These are phyloP conservation scores for Hortiboletus campestris DNA, from an alignment of 768 basidiomycete species.

Conservation along the genomic window DNA sequence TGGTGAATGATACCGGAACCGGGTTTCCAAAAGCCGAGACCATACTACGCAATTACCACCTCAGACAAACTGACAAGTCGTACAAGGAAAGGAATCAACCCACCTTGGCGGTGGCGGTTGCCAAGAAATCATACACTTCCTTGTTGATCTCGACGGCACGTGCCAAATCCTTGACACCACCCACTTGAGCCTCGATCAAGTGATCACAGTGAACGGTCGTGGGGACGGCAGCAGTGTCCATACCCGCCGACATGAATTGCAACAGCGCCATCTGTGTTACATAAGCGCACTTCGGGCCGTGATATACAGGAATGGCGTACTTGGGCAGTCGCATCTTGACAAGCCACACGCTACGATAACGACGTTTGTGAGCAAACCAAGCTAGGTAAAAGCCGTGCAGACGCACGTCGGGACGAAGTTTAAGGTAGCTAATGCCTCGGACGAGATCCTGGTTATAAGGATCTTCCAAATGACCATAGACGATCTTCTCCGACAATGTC, in stretches of 20 bases:
- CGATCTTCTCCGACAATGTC: constrained; percentile 94
- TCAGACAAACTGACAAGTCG: not conserved
- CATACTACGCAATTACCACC: constrained; percentile 56
- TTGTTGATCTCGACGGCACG: constrained; percentile 92
- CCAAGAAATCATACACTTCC: constrained; percentile 99
- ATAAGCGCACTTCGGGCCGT: constrained; percentile 21
- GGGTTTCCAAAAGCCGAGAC: constrained; percentile 99
- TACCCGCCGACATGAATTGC: constrained; percentile 99
- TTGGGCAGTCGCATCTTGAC: constrained; percentile 90
- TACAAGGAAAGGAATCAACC: constrained; percentile 12
- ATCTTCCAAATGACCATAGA: constrained; percentile 98
- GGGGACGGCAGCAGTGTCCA: constrained; percentile 96
- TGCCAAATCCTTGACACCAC: constrained; percentile 89
- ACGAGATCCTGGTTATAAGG: constrained; percentile 87
- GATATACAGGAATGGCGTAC: constrained; percentile 38
- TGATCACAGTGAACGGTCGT: constrained; percentile 99
- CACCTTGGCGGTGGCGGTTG: constrained; percentile 92
- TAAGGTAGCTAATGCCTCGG: constrained; percentile 93
- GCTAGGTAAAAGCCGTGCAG: not conserved
- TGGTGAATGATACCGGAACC: constrained; percentile 99
- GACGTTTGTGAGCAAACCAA: constrained; percentile 1
- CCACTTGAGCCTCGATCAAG: constrained; percentile 95
- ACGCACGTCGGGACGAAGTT: constrained; percentile 94
- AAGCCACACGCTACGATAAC: constrained; percentile 68
- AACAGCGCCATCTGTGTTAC: constrained; percentile 89